A percentile compares a stretch with the other conserved stretches of the same genome.
Conservation (phyloP, 139 green algal species). For the Chlamydomonas sp. region DNA sequence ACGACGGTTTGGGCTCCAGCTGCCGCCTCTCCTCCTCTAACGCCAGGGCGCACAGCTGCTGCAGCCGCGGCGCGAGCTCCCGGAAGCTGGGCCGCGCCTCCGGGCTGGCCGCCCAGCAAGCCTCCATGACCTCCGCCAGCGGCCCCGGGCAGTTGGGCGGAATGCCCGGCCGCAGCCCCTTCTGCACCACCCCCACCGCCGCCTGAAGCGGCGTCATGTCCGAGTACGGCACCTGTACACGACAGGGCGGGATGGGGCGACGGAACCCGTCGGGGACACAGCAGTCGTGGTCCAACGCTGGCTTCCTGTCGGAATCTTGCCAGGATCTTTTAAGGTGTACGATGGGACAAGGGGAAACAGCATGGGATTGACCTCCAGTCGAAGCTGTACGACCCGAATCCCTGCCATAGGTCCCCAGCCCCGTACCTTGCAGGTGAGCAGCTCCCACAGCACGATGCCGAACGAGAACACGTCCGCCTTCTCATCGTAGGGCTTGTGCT, state of each 20-base stretch:
- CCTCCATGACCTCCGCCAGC: slow-evolving; percentile 84
- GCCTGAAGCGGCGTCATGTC: slow-evolving; percentile 93
- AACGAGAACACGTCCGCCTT: slow-evolving; percentile 95
- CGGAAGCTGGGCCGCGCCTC: slow-evolving; percentile 60
- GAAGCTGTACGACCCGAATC: background rate
- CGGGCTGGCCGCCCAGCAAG: slow-evolving; percentile 78
- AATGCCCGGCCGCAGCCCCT: slow-evolving; percentile 89
- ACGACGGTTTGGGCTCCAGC: slow-evolving; percentile 8
- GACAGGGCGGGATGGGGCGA: too few relatives aligned
- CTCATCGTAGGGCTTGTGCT: slow-evolving; percentile 94
- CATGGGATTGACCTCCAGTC: too few relatives aligned
- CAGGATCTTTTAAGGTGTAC: too few relatives aligned
- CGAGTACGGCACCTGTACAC: slow-evolving; percentile 83
- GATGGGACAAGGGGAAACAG: too few relatives aligned
- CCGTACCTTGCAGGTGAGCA: slow-evolving; percentile 85
- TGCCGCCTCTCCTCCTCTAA: slow-evolving; percentile 55
- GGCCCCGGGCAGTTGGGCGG: slow-evolving; percentile 70
- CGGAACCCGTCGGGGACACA: too few relatives aligned
- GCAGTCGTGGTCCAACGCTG: too few relatives aligned
- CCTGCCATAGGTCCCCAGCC: background rate
- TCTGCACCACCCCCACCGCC: slow-evolving; percentile 97
- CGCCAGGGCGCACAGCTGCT: slow-evolving; percentile 37
- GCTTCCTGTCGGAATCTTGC: too few relatives aligned
- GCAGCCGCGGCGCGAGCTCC: slow-evolving; percentile 67
- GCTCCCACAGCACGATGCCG: slow-evolving; percentile 94